phyloP scores from a whole-genome alignment of 331 rosid genomes.

The Rhamnella rubrinervis region DNA sequence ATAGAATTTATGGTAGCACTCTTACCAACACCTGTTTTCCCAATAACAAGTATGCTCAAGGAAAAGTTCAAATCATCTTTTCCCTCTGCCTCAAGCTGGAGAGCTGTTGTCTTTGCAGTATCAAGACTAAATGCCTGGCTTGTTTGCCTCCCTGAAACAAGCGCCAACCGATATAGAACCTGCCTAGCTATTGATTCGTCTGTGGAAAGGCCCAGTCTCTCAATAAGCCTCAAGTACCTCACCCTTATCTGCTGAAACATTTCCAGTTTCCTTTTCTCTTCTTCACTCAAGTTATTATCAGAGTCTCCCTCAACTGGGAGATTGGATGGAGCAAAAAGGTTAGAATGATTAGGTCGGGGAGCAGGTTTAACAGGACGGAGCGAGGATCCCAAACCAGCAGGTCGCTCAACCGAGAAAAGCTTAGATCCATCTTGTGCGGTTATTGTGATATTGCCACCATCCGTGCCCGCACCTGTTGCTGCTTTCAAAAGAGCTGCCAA shows the following conservation, averaged over 20 bases:
- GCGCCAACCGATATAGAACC: constrained; percentile 72
- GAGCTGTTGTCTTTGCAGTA: constrained; percentile 67
- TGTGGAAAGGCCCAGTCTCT: constrained; percentile 65
- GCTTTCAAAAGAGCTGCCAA: constrained; percentile 89
- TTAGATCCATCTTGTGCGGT: constrained; percentile 79
- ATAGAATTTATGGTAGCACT: constrained; percentile 92
- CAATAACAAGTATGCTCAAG: constrained; percentile 77
- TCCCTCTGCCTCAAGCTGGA: constrained; percentile 68
- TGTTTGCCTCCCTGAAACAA: constrained; percentile 63
- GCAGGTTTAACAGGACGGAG: constrained; percentile 61
- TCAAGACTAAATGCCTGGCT: constrained; percentile 64
- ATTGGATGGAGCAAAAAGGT: constrained; percentile 40
- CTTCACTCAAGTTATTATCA: constrained; percentile 61
- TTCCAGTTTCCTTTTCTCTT: constrained; percentile 65
- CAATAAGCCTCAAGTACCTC: constrained; percentile 69
- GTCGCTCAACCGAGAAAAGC: constrained; percentile 92
- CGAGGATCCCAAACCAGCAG: constrained; percentile 89
- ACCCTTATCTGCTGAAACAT: constrained; percentile 70
- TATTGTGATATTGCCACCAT: constrained; percentile 68
- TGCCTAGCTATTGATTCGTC: constrained; percentile 82
- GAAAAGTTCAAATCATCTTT: constrained; percentile 60
- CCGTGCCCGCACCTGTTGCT: constrained; percentile 66
- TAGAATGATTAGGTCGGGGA: constrained; percentile 49
- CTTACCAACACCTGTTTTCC: constrained; percentile 88
- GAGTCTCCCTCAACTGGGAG: constrained; percentile 37